Conservation (phyloP, 2,329 filamentous ascomycete genomes). For the Colletotrichum eremochloae region DNA sequence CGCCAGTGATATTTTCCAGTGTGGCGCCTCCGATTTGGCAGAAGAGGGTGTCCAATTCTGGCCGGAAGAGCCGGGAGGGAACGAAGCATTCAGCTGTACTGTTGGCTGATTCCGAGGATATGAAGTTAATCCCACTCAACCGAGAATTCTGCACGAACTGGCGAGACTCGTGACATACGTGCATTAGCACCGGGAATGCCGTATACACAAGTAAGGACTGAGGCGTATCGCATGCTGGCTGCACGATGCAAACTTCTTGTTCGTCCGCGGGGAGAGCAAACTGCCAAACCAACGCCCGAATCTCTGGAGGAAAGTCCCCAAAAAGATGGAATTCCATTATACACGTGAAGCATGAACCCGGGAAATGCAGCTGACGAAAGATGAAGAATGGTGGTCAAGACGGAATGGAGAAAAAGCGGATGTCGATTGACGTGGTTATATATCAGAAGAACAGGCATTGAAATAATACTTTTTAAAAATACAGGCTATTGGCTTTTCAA, state of each 20-base stretch:
- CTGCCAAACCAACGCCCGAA: conserved; percentile 3
- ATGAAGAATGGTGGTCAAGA: neutral
- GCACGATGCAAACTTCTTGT: conserved; percentile 20
- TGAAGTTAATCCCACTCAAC: conserved; percentile 6
- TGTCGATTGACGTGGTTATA: neutral
- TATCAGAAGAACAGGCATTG: neutral
- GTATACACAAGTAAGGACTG: conserved; percentile 23
- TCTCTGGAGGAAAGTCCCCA: conserved; percentile 8
- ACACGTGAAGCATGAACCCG: neutral
- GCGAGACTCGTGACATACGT: conserved; percentile 25
- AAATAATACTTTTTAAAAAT: neutral
- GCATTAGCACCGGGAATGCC: conserved; percentile 25
- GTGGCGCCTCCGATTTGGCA: conserved; percentile 4
- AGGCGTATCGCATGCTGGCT: conserved; percentile 6
- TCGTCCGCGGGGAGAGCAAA: conserved; percentile 17
- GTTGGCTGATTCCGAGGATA: neutral
- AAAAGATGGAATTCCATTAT: conserved; percentile 2
- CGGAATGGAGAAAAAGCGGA: neutral
- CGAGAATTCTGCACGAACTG: conserved; percentile 7
- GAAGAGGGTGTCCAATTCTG: conserved; percentile 14
- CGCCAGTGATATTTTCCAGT: conserved; percentile 6
- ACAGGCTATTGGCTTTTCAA: neutral
- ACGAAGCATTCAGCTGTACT: neutral
- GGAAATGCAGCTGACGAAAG: neutral
- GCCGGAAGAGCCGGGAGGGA: neutral